Base-by-base conservation (phyloP, 345 rosid genomes). In the Aurinia saxatilis region DNA sequence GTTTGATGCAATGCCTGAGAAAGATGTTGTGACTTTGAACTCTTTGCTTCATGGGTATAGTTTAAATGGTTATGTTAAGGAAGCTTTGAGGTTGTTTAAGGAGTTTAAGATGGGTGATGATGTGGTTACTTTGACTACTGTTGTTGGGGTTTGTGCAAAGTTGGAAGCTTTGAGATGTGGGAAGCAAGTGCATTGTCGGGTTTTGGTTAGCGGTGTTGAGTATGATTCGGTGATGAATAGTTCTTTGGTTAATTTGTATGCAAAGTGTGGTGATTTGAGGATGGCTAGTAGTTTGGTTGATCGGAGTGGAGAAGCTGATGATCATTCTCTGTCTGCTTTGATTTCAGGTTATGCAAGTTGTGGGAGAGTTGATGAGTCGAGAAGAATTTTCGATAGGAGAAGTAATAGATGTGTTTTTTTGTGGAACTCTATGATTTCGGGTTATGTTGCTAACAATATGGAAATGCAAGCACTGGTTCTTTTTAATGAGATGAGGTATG, bases 371-470 rank as follows among this genome's bases (percentile, higher is more conserved):
- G 53, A 30, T 45, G 87, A 84, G 65, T 85, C 92, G 3, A 79
- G 78, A 71, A 71, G 69, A 57, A 34, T 84, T 50, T 82, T 91
- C 57, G 57, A 74, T 38, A 68, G 27, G 62, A 79, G n/a, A 38
- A 67, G 45, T 45, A 72, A 70, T 57, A 70, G 70, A 30, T 75
- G 87, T 50, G 71, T 68, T 10, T 77, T 71, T 63, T 34, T 84
- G 8, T 91, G 96, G 96, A 91, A 91, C 75, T 84, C 92, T 17
- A 73, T 91, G 81, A 82, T 91, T 38, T 81, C 92, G 5, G 92
- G 96, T 15, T 78, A 80, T 58, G 75, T 88, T 71, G 61, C 76
- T 30, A 88, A 83, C 57, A 49, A 73, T 29, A 78, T 82, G 67
- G 88, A 74, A 53, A 31, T 49, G 35, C 66, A 88, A 67, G 92